Base-by-base conservation (phyloP, 805 yeast genomes). In the Wickerhamiella brachini region DNA sequence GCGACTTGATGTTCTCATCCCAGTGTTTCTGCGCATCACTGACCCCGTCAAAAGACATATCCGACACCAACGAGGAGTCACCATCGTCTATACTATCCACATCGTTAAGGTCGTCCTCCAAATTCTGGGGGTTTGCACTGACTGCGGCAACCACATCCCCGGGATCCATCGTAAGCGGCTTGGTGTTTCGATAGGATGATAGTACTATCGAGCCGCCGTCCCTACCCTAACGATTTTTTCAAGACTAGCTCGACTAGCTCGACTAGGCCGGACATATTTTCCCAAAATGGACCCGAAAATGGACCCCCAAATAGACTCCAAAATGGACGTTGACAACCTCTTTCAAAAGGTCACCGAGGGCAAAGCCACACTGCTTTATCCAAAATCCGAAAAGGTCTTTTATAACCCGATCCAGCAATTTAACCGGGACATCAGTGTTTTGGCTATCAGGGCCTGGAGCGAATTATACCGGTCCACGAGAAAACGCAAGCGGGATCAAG, bases 341-440 rank as follows among this genome's bases (percentile, higher is more conserved):
- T 39, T 21, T 51, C 54, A 53, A 42, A 53, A 57, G 5, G 61
- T 70, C 22, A 64, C 64, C 10, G 98, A 93, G 65, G 99, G 99
- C 1, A 71, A 75, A 51, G 97, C 97, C 13, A 76, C 81, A 22
- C 80, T 93, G 44, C 71, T 89, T 31, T 84, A 83, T 55, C 90
- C 95, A 3, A 82, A 85, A 59, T 80, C 80, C 47, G 88, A 85
- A 57, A 74, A 74, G 54, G 98, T 93, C 10, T 93, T 93, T 63
- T 93, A 93, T 68, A 93, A 93, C 64, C 97, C 95, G 9, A 84
- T 93, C 51, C 99, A 93, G 68, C 97, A 90, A 68, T 93, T 88
- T 68, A 93, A 93, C 66, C 76, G 99, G 60, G 99, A 93, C 64
- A 69, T 93, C 47, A 83, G 95, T 57, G 83, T 86, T 5, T 70